Conservation (phyloP, 202 grass and related monocot genomes). For the Setaria italica region DNA sequence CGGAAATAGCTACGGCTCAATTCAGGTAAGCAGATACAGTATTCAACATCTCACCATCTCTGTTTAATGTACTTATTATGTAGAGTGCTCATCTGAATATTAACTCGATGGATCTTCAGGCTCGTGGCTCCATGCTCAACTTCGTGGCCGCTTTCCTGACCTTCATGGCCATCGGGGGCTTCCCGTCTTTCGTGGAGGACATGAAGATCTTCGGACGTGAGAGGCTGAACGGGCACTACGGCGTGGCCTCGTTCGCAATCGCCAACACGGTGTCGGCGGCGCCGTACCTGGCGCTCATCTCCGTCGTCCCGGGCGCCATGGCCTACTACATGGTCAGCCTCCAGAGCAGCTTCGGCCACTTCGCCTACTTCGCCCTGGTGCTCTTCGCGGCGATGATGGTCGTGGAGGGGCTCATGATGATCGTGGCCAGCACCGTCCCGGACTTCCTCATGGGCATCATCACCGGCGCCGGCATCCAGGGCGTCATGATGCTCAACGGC, state of each 20-base stretch:
- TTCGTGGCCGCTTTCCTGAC: slow-evolving; percentile 82
- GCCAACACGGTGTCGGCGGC: slow-evolving; percentile 78
- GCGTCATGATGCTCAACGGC: slow-evolving; percentile 91
- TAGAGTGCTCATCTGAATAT: too few relatives aligned
- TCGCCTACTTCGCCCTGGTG: slow-evolving; percentile 74
- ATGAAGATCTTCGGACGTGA: slow-evolving; percentile 95
- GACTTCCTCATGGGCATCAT: slow-evolving; percentile 99
- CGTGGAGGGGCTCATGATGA: slow-evolving; percentile 94
- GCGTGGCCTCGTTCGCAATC: slow-evolving; percentile 75
- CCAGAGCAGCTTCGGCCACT: slow-evolving; percentile 68
- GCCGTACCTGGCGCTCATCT: slow-evolving; percentile 82
- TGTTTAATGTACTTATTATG: too few relatives aligned
- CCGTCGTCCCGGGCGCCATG: slow-evolving; percentile 67
- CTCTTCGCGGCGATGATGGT: slow-evolving; percentile 88
- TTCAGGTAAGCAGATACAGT: slow-evolving; percentile 48
- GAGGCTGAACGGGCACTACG: slow-evolving; percentile 90
- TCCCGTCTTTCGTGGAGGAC: slow-evolving; percentile 95
- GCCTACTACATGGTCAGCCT: slow-evolving; percentile 80
- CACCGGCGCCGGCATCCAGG: slow-evolving; percentile 87
- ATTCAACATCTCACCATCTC: too few relatives aligned
- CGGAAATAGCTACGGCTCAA: slow-evolving; percentile 70
- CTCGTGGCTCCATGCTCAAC: slow-evolving; percentile 83
- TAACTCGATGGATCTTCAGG: slow-evolving; percentile 36
- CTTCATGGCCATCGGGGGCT: slow-evolving; percentile 96
- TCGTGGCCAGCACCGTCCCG: slow-evolving; percentile 75